Conservation (phyloP, 805 yeast species). For the Torulaspora indica region DNA sequence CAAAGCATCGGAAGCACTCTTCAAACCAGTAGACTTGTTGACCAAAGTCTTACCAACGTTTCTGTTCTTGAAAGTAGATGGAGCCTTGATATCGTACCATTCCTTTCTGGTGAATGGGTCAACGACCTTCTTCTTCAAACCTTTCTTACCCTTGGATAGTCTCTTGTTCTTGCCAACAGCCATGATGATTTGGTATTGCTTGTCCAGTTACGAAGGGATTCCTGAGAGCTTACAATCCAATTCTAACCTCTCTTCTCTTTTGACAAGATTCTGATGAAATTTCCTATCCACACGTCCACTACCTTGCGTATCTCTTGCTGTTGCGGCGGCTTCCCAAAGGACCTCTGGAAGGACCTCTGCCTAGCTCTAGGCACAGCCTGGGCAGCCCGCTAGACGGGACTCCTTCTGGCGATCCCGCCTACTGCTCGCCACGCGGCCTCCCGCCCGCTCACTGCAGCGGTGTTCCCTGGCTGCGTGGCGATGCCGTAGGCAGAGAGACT, state of each 20-base stretch:
- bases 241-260: slow-evolving; percentile 3
- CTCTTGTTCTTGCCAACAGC: slow-evolving; percentile 88
- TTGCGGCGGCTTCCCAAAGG: not conserved
- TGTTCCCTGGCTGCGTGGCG: too few relatives aligned
- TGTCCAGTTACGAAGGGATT: slow-evolving; percentile 6
- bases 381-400: not conserved
- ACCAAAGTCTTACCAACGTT: slow-evolving; percentile 97
- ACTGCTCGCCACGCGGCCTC: too few relatives aligned
- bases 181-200: slow-evolving; percentile 38
- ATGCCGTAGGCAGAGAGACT: too few relatives aligned
- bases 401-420: not conserved
- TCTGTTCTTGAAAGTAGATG: slow-evolving; percentile 97
- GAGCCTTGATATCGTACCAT: slow-evolving; percentile 98
- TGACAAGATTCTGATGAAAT: slow-evolving; percentile 4
- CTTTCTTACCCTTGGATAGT: slow-evolving; percentile 87
- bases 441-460: too few relatives aligned
- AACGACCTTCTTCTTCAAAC: slow-evolving; percentile 97
- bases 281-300: not conserved
- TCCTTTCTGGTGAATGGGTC: slow-evolving; percentile 99
- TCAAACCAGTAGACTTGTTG: slow-evolving; percentile 97
- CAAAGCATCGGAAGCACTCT: slow-evolving; percentile 96
- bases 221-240: not conserved
- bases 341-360: too few relatives aligned
- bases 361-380: too few relatives aligned
- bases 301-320: not conserved